Evolutionary conservation across 1,284 basidiomycete species (phyloP), one percentile per base, ranked within the genome.

Genomic region (Clitocybe nebularis): DNA sequence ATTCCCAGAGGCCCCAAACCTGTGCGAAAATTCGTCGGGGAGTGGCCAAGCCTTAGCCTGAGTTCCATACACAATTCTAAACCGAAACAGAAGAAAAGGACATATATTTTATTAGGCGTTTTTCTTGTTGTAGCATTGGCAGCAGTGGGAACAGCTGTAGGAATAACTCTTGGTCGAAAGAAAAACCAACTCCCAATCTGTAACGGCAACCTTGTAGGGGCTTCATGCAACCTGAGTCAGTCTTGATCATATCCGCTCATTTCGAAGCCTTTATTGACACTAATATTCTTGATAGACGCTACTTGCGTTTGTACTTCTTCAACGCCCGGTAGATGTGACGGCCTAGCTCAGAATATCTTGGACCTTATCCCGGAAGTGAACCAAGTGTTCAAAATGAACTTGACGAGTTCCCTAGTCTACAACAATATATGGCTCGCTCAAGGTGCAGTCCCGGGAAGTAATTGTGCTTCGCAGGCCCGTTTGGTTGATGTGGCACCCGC

Each of bases 251-350:
- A 42, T 21, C 13, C 11, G 26, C 25, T 11, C n/a, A 20, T n/a
- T n/a, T 32, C 22, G 46, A 36, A 16, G 8, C 6, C 4, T 45
- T 30, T 21, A 36, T 42, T 44, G 46, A 39, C 5, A 46, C 39
- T 36, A 42, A 23, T 28, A 23, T 21, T 32, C 23, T 13, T 21
- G 3, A 14, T 36, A 83, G 81, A 81, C 62, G 69, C 79, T 3
- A 76, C 77, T 0, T 84, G 81, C 54, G 66, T 75, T 24, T 84
- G 81, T 50, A 75, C 77, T 5, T 69, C 74, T 0, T 58, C 59
- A 7, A 44, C 50, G n/a, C 41, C 61, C 2, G 63, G 62, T 10
- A 64, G 63, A 45, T 83, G 80, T 51, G 68, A 74, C 33, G 67
- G 66, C n/a, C 58, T 84, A 4, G 79, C 81, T 0, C 67, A 72